Evolutionary conservation across 2,329 filamentous ascomycete species (phyloP).

Genomic region (Beauveria medogensis): DNA sequence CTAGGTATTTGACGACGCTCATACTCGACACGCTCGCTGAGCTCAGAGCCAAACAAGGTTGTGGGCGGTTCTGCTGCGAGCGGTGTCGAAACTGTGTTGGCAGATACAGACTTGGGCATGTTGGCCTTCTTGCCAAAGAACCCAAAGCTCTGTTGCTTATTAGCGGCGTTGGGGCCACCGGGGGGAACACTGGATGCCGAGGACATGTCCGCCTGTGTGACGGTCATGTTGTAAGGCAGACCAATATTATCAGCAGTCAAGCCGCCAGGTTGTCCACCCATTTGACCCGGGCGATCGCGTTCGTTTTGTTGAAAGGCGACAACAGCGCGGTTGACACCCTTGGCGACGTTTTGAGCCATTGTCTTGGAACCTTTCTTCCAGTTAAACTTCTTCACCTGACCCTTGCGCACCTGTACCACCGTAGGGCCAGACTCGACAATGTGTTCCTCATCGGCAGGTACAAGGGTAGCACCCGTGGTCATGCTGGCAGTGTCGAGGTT

Average conservation of each 20-base stretch:
- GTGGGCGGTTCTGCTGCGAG: slow-evolving; percentile 46
- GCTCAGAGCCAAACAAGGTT: slow-evolving; percentile 78
- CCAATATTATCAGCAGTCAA: slow-evolving; percentile 57
- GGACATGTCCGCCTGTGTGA: slow-evolving; percentile 41
- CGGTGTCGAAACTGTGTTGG: slow-evolving; percentile 30
- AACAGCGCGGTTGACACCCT: slow-evolving; percentile 89
- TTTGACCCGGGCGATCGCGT: slow-evolving; percentile 41
- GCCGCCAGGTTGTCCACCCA: slow-evolving; percentile 42
- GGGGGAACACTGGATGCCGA: slow-evolving; percentile 13
- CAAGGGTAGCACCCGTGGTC: slow-evolving; percentile 49
- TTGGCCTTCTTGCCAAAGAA: slow-evolving; percentile 57
- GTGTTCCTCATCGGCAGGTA: slow-evolving; percentile 58
- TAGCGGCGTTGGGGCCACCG: slow-evolving; percentile 21
- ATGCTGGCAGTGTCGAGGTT: slow-evolving; percentile 47
- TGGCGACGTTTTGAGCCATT: slow-evolving; percentile 87
- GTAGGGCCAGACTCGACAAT: slow-evolving; percentile 71
- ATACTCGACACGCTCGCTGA: slow-evolving; percentile 75
- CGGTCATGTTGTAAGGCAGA: slow-evolving; percentile 62
- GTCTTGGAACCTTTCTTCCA: slow-evolving; percentile 97
- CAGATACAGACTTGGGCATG: slow-evolving; percentile 44
- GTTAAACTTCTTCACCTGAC: slow-evolving; percentile 92
- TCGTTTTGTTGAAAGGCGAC: slow-evolving; percentile 57
- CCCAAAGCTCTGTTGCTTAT: slow-evolving; percentile 51
- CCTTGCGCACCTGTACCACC: slow-evolving; percentile 90
- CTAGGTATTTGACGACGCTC: slow-evolving; percentile 85